Evolutionary conservation across 495 filamentous ascomycete genomes (phyloP).

Genomic region (Hyaloscypha variabilis): DNA sequence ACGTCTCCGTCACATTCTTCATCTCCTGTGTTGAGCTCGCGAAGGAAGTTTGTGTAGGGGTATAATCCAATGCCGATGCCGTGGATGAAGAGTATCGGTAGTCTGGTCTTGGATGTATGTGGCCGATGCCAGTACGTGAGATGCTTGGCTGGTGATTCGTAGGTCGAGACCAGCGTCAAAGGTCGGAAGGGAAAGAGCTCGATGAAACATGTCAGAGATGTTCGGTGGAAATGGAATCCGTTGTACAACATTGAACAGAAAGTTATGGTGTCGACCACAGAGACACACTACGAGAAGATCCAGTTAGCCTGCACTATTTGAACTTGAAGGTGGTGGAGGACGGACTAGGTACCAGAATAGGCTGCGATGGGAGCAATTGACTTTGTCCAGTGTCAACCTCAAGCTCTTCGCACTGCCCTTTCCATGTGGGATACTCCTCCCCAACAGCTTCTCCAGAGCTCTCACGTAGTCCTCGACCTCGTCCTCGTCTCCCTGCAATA

Average conservation of each 20-base stretch:
- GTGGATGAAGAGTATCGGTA: constrained; percentile 64
- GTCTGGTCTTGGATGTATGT: constrained; percentile 51
- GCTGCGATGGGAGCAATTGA: constrained; percentile 48
- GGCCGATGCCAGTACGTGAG: constrained; percentile 64
- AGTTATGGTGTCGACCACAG: constrained; percentile 42
- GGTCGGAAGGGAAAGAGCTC: constrained; percentile 48
- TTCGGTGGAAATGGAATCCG: constrained; percentile 40
- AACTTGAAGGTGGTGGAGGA: too few relatives aligned
- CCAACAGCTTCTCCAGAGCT: constrained; percentile 47
- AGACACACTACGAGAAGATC: constrained; percentile 6
- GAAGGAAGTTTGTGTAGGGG: constrained; percentile 57
- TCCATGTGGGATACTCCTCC: constrained; percentile 46
- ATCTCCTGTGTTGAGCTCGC: constrained; percentile 45
- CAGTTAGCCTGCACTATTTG: too few relatives aligned
- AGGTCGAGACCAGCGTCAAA: constrained; percentile 39
- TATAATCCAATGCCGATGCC: constrained; percentile 68
- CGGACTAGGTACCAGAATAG: constrained; percentile 50
- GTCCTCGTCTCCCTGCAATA: constrained; percentile 35
- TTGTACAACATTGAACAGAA: constrained; percentile 33
- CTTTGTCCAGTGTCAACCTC: constrained; percentile 51
- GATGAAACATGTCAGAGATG: constrained; percentile 28
- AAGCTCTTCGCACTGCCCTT: constrained; percentile 52
- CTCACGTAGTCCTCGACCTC: constrained; percentile 55
- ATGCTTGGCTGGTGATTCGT: constrained; percentile 42
- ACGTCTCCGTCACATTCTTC: constrained; percentile 32